Percentiles rank a stretch among this genome's conserved stretches.
Conservation (phyloP, 2,329 filamentous ascomycete genomes). For the Thelonectria discophora region DNA sequence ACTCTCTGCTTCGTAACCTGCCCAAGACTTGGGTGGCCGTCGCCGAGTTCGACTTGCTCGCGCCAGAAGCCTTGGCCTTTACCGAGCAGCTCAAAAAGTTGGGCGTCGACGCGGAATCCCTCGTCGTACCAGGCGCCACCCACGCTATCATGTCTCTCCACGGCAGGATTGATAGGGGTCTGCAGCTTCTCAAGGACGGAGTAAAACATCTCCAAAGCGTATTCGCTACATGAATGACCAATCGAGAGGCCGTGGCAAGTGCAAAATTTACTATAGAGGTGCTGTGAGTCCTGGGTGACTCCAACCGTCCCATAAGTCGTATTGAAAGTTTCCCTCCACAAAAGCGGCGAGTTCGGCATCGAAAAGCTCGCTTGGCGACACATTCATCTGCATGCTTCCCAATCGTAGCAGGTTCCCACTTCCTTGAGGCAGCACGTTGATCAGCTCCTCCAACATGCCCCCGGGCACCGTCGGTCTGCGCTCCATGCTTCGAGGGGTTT, state of each 20-base stretch:
- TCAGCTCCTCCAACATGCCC: slow-evolving; percentile 26
- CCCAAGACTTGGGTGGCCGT: slow-evolving; percentile 46
- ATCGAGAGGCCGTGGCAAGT: background rate
- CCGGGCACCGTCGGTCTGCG: slow-evolving; percentile 12
- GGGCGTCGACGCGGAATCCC: slow-evolving; percentile 32
- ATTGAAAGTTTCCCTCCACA: slow-evolving; percentile 25
- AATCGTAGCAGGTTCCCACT: slow-evolving; percentile 12
- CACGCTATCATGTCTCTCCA: slow-evolving; percentile 42
- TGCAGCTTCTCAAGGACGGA: slow-evolving; percentile 37
- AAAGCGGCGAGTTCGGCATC: slow-evolving; percentile 29
- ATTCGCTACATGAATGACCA: slow-evolving; percentile 30
- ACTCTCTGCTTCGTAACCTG: slow-evolving; percentile 36
- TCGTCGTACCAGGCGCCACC: slow-evolving; percentile 36
- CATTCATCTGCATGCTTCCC: slow-evolving; percentile 20
- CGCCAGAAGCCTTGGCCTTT: slow-evolving; percentile 44
- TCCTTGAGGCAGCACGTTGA: slow-evolving; percentile 20
- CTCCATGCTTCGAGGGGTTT: slow-evolving; percentile 1
- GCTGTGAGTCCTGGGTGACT: background rate
- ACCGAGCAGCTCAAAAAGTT: slow-evolving; percentile 38
- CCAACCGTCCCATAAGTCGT: slow-evolving; percentile 21
- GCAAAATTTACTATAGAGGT: background rate
- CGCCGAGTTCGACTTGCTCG: slow-evolving; percentile 46
- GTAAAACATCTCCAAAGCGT: slow-evolving; percentile 31
- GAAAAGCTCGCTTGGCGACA: slow-evolving; percentile 14
- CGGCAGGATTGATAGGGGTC: slow-evolving; percentile 36